phyloP scores from a whole-genome alignment of 2,329 filamentous ascomycete species.

The Colletotrichum sp. region DNA sequence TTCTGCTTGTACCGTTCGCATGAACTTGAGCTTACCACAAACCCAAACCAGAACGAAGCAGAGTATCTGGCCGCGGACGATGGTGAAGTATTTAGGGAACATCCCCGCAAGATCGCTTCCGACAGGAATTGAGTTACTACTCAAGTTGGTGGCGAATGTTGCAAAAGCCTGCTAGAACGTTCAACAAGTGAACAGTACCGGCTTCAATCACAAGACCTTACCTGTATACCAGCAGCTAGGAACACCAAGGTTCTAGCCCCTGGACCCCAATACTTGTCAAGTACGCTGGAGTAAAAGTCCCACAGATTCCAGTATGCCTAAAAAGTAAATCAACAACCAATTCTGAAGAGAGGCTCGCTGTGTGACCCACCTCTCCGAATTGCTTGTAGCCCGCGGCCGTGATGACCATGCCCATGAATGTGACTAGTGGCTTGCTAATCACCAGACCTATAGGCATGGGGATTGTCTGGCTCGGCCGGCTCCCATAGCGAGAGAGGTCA shows the following conservation, averaged over 20 bases:
- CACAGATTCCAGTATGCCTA: conserved; percentile 5
- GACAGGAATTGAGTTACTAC: not conserved
- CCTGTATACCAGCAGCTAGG: not conserved
- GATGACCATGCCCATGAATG: not conserved
- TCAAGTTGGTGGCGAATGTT: not conserved
- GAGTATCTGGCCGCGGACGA: not conserved
- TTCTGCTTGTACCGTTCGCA: not conserved
- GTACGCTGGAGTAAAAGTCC: not conserved
- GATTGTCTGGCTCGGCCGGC: not conserved
- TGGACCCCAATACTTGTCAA: conserved; percentile 1
- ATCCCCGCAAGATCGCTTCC: not conserved
- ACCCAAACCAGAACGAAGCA: not conserved
- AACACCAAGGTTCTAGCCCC: not conserved
- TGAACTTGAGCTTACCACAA: not conserved
- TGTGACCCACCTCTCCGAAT: not conserved
- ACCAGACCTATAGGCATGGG: not conserved
- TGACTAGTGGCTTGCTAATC: conserved; percentile 1
- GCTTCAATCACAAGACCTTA: not conserved
- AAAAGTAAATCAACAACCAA: too few relatives aligned
- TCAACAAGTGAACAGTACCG: fast-evolving
- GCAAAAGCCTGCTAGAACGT: not conserved
- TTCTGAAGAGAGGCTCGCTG: not conserved
- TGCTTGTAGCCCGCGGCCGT: not conserved
- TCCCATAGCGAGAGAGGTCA: not conserved
- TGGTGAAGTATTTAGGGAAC: not conserved